Evolutionary conservation across 2,329 filamentous ascomycete species (phyloP), one percentile per base, ranked within the genome.

Genomic region (Epichloe typhina): DNA sequence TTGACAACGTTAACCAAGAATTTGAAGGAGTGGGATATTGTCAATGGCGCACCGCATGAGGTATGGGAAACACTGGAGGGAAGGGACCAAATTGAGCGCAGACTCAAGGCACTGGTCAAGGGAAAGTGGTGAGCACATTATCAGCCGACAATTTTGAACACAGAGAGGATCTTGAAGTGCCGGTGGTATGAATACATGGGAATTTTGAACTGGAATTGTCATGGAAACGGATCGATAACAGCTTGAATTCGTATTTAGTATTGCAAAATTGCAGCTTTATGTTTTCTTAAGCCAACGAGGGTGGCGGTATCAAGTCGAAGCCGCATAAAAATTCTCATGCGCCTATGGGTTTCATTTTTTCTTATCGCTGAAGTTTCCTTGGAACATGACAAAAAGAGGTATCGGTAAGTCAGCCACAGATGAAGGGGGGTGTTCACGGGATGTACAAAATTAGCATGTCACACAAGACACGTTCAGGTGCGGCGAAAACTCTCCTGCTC

Each of bases 11-110:
- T 97, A 57, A 96, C 91, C 0, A 75, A 83, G 49, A 88, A 89
- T 46, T 70, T 97, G 48, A 66, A 86, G 52, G 73, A 77, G 39
- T 98, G 91, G 90, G 88, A 95, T 65, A 79, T 95, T 49, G 88
- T 96, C 11, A 80, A 86, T 52, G 79, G 83, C 55, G 89, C 90
- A 3, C 86, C 89, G 5, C 88, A 95, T 64, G 79, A 90, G 63
- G 84, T 97, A 0, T 98, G 93, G 93, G 71, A 71, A 58, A 88
- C 83, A 3, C 65, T 74, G 2, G 77, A 89, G 46, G 46, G 91
- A 91, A 75, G 87, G 50, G 68, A 80, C 48, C 68, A 81, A 45
- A 83, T 97, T 66, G 90, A 95, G 71, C 86, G 84, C 72, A 79
- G 88, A 58, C 68, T 97, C 59, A 76, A 71, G 55, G 73, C 89